These are phyloP conservation scores for Dictyostelium gargantuum DNA, from an alignment of 208 protist genomes.

Conservation along the genomic window DNA sequence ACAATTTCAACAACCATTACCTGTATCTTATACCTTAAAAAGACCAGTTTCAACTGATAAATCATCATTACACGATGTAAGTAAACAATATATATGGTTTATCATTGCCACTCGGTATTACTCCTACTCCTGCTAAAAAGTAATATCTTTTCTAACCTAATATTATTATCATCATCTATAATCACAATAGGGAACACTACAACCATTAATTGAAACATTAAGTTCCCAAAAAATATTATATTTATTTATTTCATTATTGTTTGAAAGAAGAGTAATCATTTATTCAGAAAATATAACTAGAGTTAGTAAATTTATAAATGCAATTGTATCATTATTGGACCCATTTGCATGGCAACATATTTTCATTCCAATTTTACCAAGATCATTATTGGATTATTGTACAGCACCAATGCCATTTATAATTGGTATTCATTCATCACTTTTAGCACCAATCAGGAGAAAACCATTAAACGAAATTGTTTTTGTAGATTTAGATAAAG, in stretches of 20 bases:
- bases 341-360: constrained; percentile 84
- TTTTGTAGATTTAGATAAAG: constrained; percentile 55
- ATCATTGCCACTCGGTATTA: no score
- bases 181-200: constrained; percentile 11
- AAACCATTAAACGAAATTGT: constrained; percentile 57
- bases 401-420: constrained; percentile 84
- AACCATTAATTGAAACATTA: constrained; percentile 55
- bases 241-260: constrained; percentile 55
- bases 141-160: background rate
- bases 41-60: constrained; percentile 45
- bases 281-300: constrained; percentile 54
- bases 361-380: constrained; percentile 81
- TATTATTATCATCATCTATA: background rate
- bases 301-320: constrained; percentile 67
- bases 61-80: constrained; percentile 53
- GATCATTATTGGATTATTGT: constrained; percentile 75
- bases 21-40: constrained; percentile 15
- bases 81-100: background rate
- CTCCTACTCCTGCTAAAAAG: no score
- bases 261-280: constrained; percentile 55
- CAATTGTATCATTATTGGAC: constrained; percentile 66
- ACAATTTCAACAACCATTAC: background rate
- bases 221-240: constrained; percentile 53
- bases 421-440: constrained; percentile 73
- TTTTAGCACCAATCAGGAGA: constrained; percentile 40